A percentile compares a stretch with the other conserved stretches of the same genome.
These are phyloP conservation scores for Hemisphaericaspora xylofermentans DNA, from an alignment of 1,139 yeast genomes.

Conservation along the genomic window DNA sequence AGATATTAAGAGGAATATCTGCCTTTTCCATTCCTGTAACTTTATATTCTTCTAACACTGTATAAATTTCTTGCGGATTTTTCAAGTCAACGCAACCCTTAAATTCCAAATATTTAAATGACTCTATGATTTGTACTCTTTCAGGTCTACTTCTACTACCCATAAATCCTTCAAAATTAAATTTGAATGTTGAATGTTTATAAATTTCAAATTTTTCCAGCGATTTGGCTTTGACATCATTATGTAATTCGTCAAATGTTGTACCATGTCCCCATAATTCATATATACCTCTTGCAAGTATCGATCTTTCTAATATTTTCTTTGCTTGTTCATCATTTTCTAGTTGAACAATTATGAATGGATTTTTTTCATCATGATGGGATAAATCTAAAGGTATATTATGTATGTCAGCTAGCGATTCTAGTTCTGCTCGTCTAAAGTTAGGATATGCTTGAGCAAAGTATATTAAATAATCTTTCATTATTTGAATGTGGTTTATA, in stretches of 20 bases:
- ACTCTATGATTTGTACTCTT: constrained; percentile 65
- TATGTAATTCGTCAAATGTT: constrained; percentile 57
- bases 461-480: constrained; percentile 67
- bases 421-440: constrained; percentile 80
- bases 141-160: constrained; percentile 59
- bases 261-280: constrained; percentile 82
- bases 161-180: constrained; percentile 74
- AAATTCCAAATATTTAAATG: constrained; percentile 67
- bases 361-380: constrained; percentile 56
- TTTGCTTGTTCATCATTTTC: constrained; percentile 66
- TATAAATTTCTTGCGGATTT: constrained; percentile 69
- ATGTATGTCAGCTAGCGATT: constrained; percentile 72
- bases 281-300: constrained; percentile 73
- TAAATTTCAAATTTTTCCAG: constrained; percentile 30
- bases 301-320: constrained; percentile 62
- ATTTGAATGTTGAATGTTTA: constrained; percentile 61
- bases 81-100: constrained; percentile 80
- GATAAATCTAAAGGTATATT: constrained; percentile 59
- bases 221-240: constrained; percentile 40
- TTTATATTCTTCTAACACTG: constrained; percentile 72
- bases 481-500: constrained; percentile 12
- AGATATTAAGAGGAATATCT: constrained; percentile 53
- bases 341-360: constrained; percentile 70
- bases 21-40: constrained; percentile 52
- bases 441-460: constrained; percentile 82